Percentiles rank a stretch among this genome's conserved stretches.
phyloP scores from a whole-genome alignment of 768 basidiomycete genomes.

The Dendrothele bispora region DNA sequence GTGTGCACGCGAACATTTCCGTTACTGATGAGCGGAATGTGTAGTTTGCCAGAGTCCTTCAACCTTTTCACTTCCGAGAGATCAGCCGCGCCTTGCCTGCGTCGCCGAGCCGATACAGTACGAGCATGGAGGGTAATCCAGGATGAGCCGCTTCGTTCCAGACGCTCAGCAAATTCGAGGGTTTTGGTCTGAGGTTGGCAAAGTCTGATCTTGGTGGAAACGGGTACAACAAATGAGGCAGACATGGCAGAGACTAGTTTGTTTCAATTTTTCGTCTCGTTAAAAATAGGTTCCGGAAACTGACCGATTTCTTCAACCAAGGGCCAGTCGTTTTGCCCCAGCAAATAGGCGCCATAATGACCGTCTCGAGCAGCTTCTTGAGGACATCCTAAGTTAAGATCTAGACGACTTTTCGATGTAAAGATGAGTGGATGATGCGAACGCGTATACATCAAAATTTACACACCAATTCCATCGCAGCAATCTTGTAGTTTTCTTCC shows the following conservation, averaged over 20 bases:
- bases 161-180: slow-evolving; percentile 49
- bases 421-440: no score
- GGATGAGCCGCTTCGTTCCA: slow-evolving; percentile 66
- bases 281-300: no score
- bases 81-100: slow-evolving; percentile 73
- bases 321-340: slow-evolving; percentile 72
- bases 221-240: slow-evolving; percentile 59
- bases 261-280: no score
- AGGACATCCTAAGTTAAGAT: slow-evolving; percentile 82
- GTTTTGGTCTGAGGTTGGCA: slow-evolving; percentile 58
- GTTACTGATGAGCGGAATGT: slow-evolving; percentile 70
- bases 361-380: slow-evolving; percentile 65
- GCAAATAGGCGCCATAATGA: slow-evolving; percentile 76
- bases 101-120: slow-evolving; percentile 65
- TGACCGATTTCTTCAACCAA: slow-evolving; percentile 64
- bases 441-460: neutral
- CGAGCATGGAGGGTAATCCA: slow-evolving; percentile 78
- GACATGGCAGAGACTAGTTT: slow-evolving; percentile 67
- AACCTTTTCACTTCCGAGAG: slow-evolving; percentile 57
- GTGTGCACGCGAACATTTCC: slow-evolving; percentile 69
- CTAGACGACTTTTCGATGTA: slow-evolving; percentile 38
- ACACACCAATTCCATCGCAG: slow-evolving; percentile 72
- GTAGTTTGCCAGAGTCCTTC: slow-evolving; percentile 38
- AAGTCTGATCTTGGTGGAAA: slow-evolving; percentile 62
- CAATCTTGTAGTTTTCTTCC: slow-evolving; percentile 56